These are phyloP conservation scores for Thielaviopsis punctulata DNA, from an alignment of 2,329 filamentous ascomycete species.

Conservation along the genomic window DNA sequence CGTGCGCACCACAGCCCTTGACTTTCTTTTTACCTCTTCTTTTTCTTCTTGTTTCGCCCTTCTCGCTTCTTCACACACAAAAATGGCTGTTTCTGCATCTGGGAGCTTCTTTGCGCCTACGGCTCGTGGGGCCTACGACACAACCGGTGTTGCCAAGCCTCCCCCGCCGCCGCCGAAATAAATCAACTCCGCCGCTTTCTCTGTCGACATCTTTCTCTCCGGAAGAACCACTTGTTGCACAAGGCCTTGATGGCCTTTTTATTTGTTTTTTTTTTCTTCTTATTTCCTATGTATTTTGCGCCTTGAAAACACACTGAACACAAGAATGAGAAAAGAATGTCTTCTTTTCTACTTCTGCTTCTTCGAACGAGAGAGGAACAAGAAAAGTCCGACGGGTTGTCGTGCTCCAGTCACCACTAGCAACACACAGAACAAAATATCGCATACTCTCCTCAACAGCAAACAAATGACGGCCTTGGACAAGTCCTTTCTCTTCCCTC, in stretches of 20 bases:
- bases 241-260: neutral
- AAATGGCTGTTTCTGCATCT: conserved; percentile 22
- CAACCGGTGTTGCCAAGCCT: conserved; percentile 31
- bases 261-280: neutral
- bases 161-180: conserved; percentile 21
- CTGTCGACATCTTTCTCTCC: neutral
- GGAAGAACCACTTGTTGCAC: neutral
- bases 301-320: too few species aligned
- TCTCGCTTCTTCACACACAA: conserved; percentile 14
- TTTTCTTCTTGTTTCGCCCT: too few species aligned
- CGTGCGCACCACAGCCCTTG: neutral
- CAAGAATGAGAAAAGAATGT: too few species aligned
- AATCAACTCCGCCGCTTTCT: conserved; percentile 1
- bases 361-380: too few species aligned
- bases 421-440: neutral
- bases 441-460: neutral
- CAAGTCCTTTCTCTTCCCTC: conserved; percentile 11
- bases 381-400: neutral
- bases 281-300: too few species aligned
- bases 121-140: conserved; percentile 35
- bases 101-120: conserved; percentile 24
- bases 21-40: neutral
- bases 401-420: neutral
- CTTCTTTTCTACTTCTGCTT: too few species aligned
- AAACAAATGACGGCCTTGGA: neutral